phyloP scores from a whole-genome alignment of 129 eudicot genomes.

The Lactuca sativa region DNA sequence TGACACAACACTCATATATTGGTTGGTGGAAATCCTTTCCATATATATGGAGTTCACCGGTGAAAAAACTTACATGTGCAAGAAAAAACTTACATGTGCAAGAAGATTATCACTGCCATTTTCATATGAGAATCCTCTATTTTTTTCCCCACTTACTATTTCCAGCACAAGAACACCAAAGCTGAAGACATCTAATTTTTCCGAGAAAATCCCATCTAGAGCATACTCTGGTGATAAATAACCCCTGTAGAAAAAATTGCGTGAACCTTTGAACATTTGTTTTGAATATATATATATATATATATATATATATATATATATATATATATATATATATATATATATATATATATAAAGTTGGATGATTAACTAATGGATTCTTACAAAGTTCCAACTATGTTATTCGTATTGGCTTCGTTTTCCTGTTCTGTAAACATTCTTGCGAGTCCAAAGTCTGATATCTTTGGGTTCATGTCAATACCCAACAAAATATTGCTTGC shows the following conservation, averaged over 20 bases:
- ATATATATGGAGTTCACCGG: no score
- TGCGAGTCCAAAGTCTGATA: slow-evolving; percentile 39
- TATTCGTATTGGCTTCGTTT: slow-evolving; percentile 26
- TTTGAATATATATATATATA: no score
- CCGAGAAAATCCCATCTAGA: slow-evolving; percentile 26
- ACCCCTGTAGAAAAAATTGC: slow-evolving; percentile 17
- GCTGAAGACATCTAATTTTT: slow-evolving; percentile 33
- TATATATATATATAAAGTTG: neutral
- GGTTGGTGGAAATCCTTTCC: no score
- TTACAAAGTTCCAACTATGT: slow-evolving; percentile 37
- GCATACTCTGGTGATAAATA: slow-evolving; percentile 37
- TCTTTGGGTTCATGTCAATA: slow-evolving; percentile 33
- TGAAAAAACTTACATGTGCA: slow-evolving; percentile 18
- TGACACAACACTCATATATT: no score
- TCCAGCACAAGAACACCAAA: slow-evolving; percentile 41
- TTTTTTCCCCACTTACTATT: slow-evolving; percentile 34
- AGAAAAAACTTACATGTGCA: slow-evolving; percentile 31
- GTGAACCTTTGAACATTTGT: neutral
- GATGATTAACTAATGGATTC: neutral
- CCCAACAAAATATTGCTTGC: slow-evolving; percentile 26
- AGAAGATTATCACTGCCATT: slow-evolving; percentile 32
- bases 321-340: no score
- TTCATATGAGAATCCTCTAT: slow-evolving; percentile 23
- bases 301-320: no score
- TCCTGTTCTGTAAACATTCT: slow-evolving; percentile 32